A percentile compares a stretch with the other conserved stretches of the same genome.
These are phyloP conservation scores for Papiliotrema flavescens DNA, from an alignment of 1,284 basidiomycete species.

Conservation along the genomic window DNA sequence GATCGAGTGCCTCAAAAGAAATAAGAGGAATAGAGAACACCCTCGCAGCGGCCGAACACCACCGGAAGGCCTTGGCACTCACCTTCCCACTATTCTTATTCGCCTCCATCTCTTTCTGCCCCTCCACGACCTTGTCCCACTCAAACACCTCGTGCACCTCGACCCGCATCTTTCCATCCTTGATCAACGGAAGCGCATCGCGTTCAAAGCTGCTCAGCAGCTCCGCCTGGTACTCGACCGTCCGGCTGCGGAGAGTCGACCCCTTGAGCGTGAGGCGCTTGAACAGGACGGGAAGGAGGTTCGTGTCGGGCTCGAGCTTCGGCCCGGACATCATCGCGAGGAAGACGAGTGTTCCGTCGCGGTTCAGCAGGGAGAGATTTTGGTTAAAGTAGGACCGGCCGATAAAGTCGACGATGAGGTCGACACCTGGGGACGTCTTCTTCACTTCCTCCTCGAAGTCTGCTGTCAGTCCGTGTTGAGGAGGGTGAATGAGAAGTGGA, in stretches of 20 bases:
- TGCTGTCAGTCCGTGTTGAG: conserved; percentile 3
- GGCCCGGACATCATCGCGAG: conserved; percentile 57
- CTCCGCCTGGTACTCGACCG: conserved; percentile 73
- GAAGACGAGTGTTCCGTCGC: conserved; percentile 69
- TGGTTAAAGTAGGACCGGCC: conserved; percentile 63
- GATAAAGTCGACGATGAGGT: conserved; percentile 69
- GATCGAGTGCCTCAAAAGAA: not conserved
- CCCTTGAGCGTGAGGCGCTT: conserved; percentile 89
- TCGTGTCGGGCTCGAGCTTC: conserved; percentile 58
- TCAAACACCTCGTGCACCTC: conserved; percentile 77
- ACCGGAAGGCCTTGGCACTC: conserved; percentile 5
- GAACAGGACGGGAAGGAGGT: conserved; percentile 63
- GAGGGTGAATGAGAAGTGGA: no score
- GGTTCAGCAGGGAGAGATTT: conserved; percentile 72
- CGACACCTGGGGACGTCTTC: conserved; percentile 49
- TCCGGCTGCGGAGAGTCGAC: conserved; percentile 76
- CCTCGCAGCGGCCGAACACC: no score
- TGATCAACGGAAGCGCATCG: conserved; percentile 60
- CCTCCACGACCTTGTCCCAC: conserved; percentile 77
- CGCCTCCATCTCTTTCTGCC: conserved; percentile 80
- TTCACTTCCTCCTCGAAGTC: conserved; percentile 54
- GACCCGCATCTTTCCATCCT: conserved; percentile 62
- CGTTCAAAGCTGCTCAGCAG: conserved; percentile 65
- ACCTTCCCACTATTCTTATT: conserved; percentile 67
- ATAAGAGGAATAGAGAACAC: not conserved